Percentiles rank a stretch among this genome's conserved stretches.
These are phyloP conservation scores for Centrapalus pauciflorus DNA, from an alignment of 129 eudicot species.

Conservation along the genomic window DNA sequence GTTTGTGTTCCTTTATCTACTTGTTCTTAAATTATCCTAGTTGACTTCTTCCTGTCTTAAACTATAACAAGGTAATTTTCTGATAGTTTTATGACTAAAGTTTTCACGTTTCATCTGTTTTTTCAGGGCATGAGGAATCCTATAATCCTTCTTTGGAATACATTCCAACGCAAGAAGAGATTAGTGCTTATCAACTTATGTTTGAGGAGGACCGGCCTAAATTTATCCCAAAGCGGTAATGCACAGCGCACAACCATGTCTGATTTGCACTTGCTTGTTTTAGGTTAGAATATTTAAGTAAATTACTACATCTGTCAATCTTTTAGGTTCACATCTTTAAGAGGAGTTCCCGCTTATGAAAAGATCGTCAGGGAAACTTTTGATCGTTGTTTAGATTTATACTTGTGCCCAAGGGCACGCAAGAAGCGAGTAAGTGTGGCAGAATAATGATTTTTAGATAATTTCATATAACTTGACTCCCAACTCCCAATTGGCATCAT, in stretches of 20 bases:
- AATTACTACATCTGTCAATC: neutral
- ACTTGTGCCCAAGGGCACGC: constrained; percentile 87
- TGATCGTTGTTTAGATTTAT: constrained; percentile 93
- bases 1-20: constrained; percentile 28
- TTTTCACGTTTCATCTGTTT: neutral
- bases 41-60: neutral
- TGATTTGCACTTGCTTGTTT: neutral
- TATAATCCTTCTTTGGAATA: constrained; percentile 88
- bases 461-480: neutral
- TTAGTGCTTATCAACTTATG: constrained; percentile 76
- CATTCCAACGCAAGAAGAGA: constrained; percentile 94
- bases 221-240: constrained; percentile 81
- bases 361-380: constrained; percentile 70
- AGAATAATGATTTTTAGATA: neutral
- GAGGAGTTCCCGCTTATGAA: constrained; percentile 91
- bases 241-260: neutral
- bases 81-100: neutral
- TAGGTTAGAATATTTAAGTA: neutral
- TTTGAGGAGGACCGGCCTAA: constrained; percentile 97
- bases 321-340: constrained; percentile 67
- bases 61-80: neutral
- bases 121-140: constrained; percentile 91
- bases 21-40: neutral
- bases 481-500: neutral
- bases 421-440: constrained; percentile 79